phyloP scores from a whole-genome alignment of 345 rosid species.

The Heritiera fomes region DNA sequence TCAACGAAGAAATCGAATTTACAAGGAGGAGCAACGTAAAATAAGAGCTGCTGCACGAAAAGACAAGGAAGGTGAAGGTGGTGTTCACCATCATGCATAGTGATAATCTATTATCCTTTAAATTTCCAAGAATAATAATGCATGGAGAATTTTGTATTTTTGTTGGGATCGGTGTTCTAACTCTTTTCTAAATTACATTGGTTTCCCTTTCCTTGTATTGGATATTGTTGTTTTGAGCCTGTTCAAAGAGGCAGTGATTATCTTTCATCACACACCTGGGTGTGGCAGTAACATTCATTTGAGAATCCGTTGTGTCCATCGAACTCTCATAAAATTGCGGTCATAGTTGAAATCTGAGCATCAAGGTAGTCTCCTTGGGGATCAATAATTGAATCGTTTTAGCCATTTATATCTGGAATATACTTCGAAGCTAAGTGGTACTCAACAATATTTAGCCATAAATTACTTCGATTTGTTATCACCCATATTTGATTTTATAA shows the following conservation, averaged over 20 bases:
- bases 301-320: background rate
- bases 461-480: too few species aligned
- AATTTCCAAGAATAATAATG: conserved; percentile 37
- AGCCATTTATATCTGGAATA: background rate
- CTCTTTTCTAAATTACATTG: conserved; percentile 4
- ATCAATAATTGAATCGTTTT: background rate
- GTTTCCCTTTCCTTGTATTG: conserved; percentile 17
- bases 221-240: conserved; percentile 14
- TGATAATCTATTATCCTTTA: conserved; percentile 21
- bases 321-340: background rate
- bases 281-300: background rate
- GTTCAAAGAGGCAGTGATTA: conserved; percentile 12
- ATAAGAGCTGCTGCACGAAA: conserved; percentile 78
- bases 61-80: conserved; percentile 51
- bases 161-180: conserved; percentile 6
- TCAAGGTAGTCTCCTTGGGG: background rate
- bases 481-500: too few species aligned
- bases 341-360: background rate
- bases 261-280: background rate
- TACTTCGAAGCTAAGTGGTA: background rate
- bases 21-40: conserved; percentile 97
- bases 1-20: conserved; percentile 87
- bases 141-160: conserved; percentile 27
- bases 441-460: too few species aligned
- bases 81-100: conserved; percentile 45